Evolutionary conservation across 2,329 filamentous ascomycete genomes (phyloP).

Genomic region (Aspergillus sp.): DNA sequence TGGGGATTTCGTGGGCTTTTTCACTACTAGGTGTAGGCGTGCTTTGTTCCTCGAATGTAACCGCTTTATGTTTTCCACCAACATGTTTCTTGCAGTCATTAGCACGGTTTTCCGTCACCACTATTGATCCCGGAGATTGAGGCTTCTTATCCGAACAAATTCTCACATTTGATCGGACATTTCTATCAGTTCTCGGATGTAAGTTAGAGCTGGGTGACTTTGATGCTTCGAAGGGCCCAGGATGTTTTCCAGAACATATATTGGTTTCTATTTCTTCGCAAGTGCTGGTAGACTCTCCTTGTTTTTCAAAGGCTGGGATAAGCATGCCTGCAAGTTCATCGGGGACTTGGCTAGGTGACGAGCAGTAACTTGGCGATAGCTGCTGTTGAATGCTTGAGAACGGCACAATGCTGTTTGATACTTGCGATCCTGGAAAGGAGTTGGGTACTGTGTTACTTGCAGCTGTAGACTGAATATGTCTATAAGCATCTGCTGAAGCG

Average conservation of each 20-base stretch:
- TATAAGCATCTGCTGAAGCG: constrained; percentile 4
- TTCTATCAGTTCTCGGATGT: too few relatives aligned
- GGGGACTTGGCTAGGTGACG: constrained; percentile 14
- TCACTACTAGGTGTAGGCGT: background rate
- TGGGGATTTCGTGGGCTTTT: too few relatives aligned
- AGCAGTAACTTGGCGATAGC: constrained; percentile 9
- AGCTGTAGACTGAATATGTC: background rate
- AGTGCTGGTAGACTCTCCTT: background rate
- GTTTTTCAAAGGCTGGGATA: constrained; percentile 15
- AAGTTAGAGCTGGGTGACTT: too few relatives aligned
- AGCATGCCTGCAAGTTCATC: constrained; percentile 26
- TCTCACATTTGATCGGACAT: too few relatives aligned
- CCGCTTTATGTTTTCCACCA: constrained; percentile 16
- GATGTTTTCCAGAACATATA: too few relatives aligned
- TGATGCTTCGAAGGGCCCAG: too few relatives aligned
- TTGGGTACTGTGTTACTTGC: background rate
- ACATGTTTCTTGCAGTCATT: background rate
- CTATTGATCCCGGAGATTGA: background rate
- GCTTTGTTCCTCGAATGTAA: constrained; percentile 16
- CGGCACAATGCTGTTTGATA: constrained; percentile 21
- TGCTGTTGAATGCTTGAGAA: constrained; percentile 26
- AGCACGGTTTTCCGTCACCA: background rate
- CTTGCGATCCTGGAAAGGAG: constrained; percentile 3
- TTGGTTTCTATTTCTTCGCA: too few relatives aligned
- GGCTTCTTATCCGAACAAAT: too few relatives aligned